These are phyloP conservation scores for Linum usitatissimum DNA, from an alignment of 345 rosid genomes.

Conservation along the genomic window DNA sequence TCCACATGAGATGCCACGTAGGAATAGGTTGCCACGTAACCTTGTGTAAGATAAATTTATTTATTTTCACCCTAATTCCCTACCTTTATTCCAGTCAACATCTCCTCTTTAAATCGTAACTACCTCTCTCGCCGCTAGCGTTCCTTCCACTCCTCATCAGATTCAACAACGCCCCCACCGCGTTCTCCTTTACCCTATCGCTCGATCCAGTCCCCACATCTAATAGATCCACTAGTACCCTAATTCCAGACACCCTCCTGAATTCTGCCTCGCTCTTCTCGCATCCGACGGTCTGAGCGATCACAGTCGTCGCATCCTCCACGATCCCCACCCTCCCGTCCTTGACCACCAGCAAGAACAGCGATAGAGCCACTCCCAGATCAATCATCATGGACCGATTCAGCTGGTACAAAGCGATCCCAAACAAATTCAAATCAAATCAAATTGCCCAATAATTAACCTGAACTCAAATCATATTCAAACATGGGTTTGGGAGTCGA, in stretches of 20 bases:
- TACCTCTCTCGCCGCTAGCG: constrained; percentile 32
- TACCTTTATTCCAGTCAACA: too few relatives aligned
- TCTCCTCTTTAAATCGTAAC: too few relatives aligned
- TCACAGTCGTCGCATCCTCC: constrained; percentile 19
- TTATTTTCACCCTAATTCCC: too few relatives aligned
- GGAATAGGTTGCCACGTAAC: too few relatives aligned
- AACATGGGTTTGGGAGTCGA: too few relatives aligned
- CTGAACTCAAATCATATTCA: too few relatives aligned
- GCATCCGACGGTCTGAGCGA: constrained; percentile 82
- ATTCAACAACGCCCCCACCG: constrained; percentile 66
- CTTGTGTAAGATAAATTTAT: too few relatives aligned
- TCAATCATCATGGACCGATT: constrained; percentile 55
- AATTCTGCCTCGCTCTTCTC: constrained; percentile 70
- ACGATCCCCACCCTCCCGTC: too few relatives aligned
- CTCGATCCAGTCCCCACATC: constrained; percentile 62
- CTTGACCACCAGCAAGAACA: too few relatives aligned
- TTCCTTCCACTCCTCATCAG: constrained; percentile 45
- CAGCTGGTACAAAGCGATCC: constrained; percentile 50
- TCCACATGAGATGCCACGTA: too few relatives aligned
- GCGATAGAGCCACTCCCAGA: constrained; percentile 36
- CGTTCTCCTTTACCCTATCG: constrained; percentile 58
- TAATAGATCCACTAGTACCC: constrained; percentile 57
- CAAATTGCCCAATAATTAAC: too few relatives aligned
- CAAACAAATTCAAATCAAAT: constrained; percentile 28
- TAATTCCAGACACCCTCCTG: constrained; percentile 39